phyloP scores from a whole-genome alignment of 2,329 filamentous ascomycete genomes.

The Fusarium decemcellulare region DNA sequence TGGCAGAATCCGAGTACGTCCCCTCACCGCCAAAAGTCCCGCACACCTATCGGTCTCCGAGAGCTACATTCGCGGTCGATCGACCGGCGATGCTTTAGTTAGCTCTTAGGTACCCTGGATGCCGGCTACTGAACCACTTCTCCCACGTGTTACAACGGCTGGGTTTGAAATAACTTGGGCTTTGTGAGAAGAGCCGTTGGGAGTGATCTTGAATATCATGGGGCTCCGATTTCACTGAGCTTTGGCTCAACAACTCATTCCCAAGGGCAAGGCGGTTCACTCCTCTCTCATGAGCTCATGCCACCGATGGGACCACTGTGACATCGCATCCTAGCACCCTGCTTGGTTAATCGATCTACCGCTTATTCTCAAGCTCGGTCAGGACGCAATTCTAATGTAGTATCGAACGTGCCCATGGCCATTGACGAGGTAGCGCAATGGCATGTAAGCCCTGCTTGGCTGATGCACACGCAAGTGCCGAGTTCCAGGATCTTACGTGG shows the following conservation, averaged over 20 bases:
- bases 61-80: not conserved
- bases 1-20: conserved; percentile 12
- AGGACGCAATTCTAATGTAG: too few relatives aligned
- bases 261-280: not conserved
- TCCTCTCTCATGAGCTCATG: conserved; percentile 5
- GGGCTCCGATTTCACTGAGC: not conserved
- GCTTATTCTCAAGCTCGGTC: too few relatives aligned
- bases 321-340: not conserved
- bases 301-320: not conserved
- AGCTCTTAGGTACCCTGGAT: conserved; percentile 6
- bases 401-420: too few relatives aligned
- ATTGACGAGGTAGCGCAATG: too few relatives aligned
- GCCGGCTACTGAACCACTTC: conserved; percentile 2
- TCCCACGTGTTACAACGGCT: conserved; percentile 36
- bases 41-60: not conserved
- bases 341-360: not conserved
- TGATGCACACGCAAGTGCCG: not conserved
- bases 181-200: not conserved
- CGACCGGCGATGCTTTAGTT: not conserved
- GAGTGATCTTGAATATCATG: not conserved
- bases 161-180: conserved; percentile 8
- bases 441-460: too few relatives aligned
- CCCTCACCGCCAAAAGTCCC: conserved; percentile 23
- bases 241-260: not conserved
- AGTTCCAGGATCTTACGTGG: not conserved